Base-by-base conservation (phyloP, 2,329 filamentous ascomycete genomes). In the Phialocephala sp. region DNA sequence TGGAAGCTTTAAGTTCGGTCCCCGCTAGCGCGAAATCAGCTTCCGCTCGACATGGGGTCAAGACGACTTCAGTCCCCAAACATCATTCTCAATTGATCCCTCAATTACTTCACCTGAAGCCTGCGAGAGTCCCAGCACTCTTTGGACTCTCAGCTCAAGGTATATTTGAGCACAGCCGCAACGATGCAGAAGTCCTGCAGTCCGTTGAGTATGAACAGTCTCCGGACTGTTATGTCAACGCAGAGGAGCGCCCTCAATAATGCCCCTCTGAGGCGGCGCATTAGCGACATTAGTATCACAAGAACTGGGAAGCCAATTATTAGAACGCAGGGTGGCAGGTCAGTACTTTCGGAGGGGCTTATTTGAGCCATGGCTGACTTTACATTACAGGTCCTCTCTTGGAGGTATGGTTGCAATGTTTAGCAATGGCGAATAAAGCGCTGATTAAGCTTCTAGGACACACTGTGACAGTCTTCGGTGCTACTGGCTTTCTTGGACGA, bases 391-490 rank as follows among this genome's bases (percentile, higher is more conserved):
- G 76, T 94, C 91, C 71, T 92, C 92, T 72, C 86, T 96, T 71
- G 93, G 93, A 89, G 93, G 92, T 96, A 88, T 72, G 78, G 64
- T 36, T 11, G 11, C 15, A 57, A 62, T 60, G 57, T 54, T 54
- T 67, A 45, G 55, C 32, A 24, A 57, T 20, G 41, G 24, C 47
- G 50, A 55, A 59, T 65, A 57, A 35, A 41, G 39, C 22, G 62
- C 71, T 77, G 67, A 74, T 66, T 18, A 62, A 62, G 41, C 59
- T 63, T 72, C 68, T 80, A 93, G 94, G 94, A 72, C 93, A 98
- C 82, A 97, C 94, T 69, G 94, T 92, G 68, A 99, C 95, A 66
- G 94, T 99, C 75, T 99, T 99, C 81, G 95, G 95, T 81, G 95
- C 95, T 76, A 97, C 94, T 68, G 95, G 95, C 71, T 94, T 97